Base-by-base conservation (phyloP, 139 green algal genomes). In the Chlorella vulgaris region DNA sequence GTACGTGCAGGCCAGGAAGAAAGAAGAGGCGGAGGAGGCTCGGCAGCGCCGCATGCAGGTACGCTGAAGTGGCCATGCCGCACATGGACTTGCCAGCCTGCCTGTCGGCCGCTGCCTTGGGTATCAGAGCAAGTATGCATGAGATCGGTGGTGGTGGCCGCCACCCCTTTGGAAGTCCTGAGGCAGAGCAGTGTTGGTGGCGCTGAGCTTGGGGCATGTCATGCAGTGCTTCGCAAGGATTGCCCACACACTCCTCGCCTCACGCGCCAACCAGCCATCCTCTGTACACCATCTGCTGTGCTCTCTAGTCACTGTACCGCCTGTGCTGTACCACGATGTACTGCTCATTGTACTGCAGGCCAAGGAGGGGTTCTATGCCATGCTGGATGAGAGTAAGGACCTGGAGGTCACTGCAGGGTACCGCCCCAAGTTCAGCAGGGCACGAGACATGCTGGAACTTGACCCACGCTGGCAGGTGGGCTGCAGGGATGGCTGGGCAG, bases 1-100 rank as follows among this genome's bases (percentile, higher is more conserved):
- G 89, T 98, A 94, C 78, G 76, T 91, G 61, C 83, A 88, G 85
- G 81, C 89, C 77, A 75, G 84, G 28, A 88, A 88, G 73, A 95
- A 94, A 76, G 87, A 92, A 70, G 92, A 98, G 81, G 82, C 87
- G 63, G 94, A 98, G 76, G 93, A 96, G 81, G 85, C 91, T 47
- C 78, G 92, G 24, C 55, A 76, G 74, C 63, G 51, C 36, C 73
- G 80, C 43, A 69, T 84, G 74, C 36, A 86, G 81, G 81, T 83
- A 47, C 21, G 47, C 42, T 29, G 55, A 15, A 8, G 18, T 65
- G 4, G 29, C 3, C 10, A 4, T 62, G 74, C 33, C 21, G 36
- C 36, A 2, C 21, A 18, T 55, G 31, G 31, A 36, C 22, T 33
- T 19, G 33, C 51, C 42, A 7, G 36, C 21, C 18, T 29, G 42